Base-by-base conservation (phyloP, 2,329 filamentous ascomycete genomes). In the Colletotrichum higginsianum region DNA sequence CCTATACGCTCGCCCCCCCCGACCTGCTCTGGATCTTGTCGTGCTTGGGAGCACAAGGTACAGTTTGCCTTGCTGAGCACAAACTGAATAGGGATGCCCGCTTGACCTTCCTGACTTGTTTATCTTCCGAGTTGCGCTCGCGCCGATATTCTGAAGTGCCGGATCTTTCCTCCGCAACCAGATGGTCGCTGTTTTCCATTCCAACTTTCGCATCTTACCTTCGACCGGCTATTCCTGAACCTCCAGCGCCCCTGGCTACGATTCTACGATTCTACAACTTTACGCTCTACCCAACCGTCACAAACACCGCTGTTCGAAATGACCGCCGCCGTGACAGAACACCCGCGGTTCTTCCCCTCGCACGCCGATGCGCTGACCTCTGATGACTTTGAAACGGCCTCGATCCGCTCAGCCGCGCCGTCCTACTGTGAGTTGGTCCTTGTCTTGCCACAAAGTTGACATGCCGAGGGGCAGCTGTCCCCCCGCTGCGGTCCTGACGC, bases 371-470 rank as follows among this genome's bases (percentile, higher is more conserved):
- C 74, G 8, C 74, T 85, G 68, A 80, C 78, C 74, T 76, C 82
- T 7, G 87, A 89, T 71, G 91, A 93, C 78, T 89, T 91, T 70
- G 91, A 93, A 76, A 92, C 91, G 26, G 86, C 88, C 8, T 93
- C 91, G 12, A 88, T 93, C 73, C 89, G 85, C 75, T 93, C 91
- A 21, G 87, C 87, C 9, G 90, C 91, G n/a, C 91, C 91, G 50
- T 93, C 91, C 12, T 93, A 93, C 79, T 84, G 88, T 90, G 76
- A 85, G 87, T 83, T 18, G 52, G 52, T 57, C 58, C 6, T 42
- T 44, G 47, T 40, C 47, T 35, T 62, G 61, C 18, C 47, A 44
- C 16, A 49, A 63, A 21, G 16, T 26, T 26, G 26, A 60, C 21
- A 6, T 52, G 60, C 62, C 56, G 68, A 46, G 58, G 26, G 23